Evolutionary conservation across 1,284 basidiomycete species (phyloP), one percentile per base, ranked within the genome.

Genomic region (Inonotus obliquus): DNA sequence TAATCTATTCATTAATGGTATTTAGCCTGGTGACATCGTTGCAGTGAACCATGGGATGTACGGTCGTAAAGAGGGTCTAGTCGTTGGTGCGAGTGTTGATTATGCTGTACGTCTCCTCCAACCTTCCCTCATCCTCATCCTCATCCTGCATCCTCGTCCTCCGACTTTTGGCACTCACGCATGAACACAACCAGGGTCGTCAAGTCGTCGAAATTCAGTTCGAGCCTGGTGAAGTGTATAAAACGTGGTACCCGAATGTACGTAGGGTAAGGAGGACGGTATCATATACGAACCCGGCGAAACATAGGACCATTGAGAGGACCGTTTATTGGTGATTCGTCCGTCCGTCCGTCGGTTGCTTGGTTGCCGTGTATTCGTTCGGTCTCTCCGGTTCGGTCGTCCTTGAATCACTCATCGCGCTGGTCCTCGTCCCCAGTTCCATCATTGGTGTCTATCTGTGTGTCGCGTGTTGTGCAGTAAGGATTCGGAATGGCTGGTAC

Each of bases 171-270:
- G 52, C 44, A 48, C 21, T 63, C 62, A 45, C 66, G 57, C n/a
- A 44, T 47, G 39, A 25, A 32, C 11, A 19, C 47, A 25, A 61
- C 3, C 69, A 92, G 89, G 89, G 89, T 61, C 85, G 89, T 60
- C 87, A 89, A 75, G 80, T 91, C 65, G 75, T 92, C 63, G 87
- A 91, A 70, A 86, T 92, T 41, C 89, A 89, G 70, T 81, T 92
- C 59, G 87, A 91, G 65, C 75, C 79, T 23, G 77, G 78, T 35
- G 83, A 87, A 61, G 70, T 89, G 62, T 88, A 86, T 79, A 76
- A 87, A 63, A 83, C 86, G 56, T 87, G 86, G 82, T 86, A 86
- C 67, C 63, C 63, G 14, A 60, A 64, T 19, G 63, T 64, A 23
- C 59, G 59, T 37, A 59, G 63, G 29, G 51, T 64, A 10, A 59